A percentile compares a stretch with the other conserved stretches of the same genome.
Evolutionary conservation across 2,329 filamentous ascomycete species (phyloP).

Genomic region (Cladorrhinum sp.): DNA sequence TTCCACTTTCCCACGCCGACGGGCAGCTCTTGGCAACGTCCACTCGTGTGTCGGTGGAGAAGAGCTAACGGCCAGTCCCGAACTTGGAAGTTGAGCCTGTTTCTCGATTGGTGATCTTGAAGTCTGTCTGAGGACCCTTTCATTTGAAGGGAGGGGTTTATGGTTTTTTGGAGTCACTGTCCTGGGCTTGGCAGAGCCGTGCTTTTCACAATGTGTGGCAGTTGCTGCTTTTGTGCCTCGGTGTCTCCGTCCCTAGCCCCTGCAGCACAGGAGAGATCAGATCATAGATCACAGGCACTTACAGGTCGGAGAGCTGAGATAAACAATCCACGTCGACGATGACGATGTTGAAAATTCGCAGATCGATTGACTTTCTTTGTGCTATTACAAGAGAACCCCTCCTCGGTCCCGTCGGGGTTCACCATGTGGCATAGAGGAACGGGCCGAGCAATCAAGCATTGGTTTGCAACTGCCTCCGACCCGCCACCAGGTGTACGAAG

Average conservation of each 20-base stretch:
- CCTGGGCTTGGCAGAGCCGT: not conserved
- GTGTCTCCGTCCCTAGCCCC: not conserved
- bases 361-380: not conserved
- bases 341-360: not conserved
- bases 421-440: not conserved
- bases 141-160: not conserved
- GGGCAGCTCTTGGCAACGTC: not conserved
- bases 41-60: not conserved
- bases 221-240: not conserved
- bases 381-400: not conserved
- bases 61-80: not conserved
- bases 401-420: not conserved
- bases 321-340: not conserved
- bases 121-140: not conserved
- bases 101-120: too few species aligned
- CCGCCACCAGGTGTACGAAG: not conserved
- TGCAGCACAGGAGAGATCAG: not conserved
- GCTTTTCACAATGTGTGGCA: not conserved
- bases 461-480: not conserved
- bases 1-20: not conserved
- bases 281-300: too few species aligned
- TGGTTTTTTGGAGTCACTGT: not conserved
- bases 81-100: not conserved
- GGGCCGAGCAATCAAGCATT: not conserved
- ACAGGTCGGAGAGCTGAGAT: not conserved